These are phyloP conservation scores for Macrolepiota albuminosa DNA, from an alignment of 768 basidiomycete genomes.

Conservation along the genomic window DNA sequence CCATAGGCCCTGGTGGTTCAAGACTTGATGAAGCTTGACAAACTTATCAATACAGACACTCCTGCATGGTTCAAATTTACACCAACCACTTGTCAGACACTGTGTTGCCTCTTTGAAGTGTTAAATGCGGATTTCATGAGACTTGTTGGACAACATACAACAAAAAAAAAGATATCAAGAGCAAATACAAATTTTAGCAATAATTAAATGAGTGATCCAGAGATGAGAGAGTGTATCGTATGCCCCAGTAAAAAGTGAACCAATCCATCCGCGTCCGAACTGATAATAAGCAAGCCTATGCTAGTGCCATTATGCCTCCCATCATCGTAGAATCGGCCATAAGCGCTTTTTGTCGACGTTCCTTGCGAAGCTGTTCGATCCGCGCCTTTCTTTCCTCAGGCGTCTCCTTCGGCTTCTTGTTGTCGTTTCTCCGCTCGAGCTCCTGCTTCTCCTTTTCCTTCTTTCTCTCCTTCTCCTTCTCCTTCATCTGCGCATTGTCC, in stretches of 20 bases:
- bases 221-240: conserved; percentile 6
- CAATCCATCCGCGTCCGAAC: conserved; percentile 1
- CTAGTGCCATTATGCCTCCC: conserved; percentile 14
- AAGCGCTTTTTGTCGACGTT: conserved; percentile 5
- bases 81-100: neutral
- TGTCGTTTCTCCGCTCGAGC: conserved; percentile 26
- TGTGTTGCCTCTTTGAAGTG: neutral
- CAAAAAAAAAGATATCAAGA: neutral
- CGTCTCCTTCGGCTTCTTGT: conserved; percentile 15
- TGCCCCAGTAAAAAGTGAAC: neutral
- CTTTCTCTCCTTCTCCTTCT: conserved; percentile 26
- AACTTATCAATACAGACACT: neutral
- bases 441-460: conserved; percentile 29
- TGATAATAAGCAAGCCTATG: neutral
- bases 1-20: neutral
- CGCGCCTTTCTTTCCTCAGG: conserved; percentile 16
- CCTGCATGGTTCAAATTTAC: neutral
- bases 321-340: conserved; percentile 12
- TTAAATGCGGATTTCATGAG: neutral
- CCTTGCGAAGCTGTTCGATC: conserved; percentile 2
- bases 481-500: conserved; percentile 5
- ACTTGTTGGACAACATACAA: neutral
- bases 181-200: conserved; percentile 6
- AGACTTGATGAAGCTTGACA: too few relatives aligned
- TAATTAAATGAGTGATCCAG: conserved; percentile 4